Percentiles rank a stretch among this genome's conserved stretches.
phyloP scores from a whole-genome alignment of 176 grass and related monocot genomes.

The Panicum miliaceum region DNA sequence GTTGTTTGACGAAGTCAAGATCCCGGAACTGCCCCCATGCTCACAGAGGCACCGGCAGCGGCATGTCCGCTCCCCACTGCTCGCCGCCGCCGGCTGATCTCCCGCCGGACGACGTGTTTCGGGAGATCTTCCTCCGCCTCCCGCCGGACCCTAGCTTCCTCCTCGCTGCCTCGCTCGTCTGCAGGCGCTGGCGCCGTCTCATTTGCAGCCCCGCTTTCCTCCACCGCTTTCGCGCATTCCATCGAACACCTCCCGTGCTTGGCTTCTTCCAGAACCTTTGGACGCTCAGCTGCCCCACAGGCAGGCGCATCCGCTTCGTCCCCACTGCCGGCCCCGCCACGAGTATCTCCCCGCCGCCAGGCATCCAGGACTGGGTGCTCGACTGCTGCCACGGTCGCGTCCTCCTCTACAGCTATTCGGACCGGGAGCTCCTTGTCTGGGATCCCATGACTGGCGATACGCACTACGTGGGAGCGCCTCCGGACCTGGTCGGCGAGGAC shows the following conservation, averaged over 20 bases:
- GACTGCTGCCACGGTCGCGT: slow-evolving; percentile 12
- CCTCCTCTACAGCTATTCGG: background rate
- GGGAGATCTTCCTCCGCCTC: slow-evolving; percentile 2
- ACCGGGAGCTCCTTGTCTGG: background rate
- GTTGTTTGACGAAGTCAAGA: too few species aligned
- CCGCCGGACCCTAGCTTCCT: background rate
- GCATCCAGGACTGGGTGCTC: background rate
- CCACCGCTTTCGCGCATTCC: background rate
- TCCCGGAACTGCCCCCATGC: too few species aligned
- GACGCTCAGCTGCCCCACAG: too few species aligned
- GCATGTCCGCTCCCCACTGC: background rate
- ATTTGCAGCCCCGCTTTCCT: background rate
- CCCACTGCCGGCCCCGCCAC: background rate
- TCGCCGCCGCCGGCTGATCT: background rate
- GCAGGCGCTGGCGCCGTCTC: background rate
- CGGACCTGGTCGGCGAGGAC: background rate
- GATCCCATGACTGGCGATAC: background rate
- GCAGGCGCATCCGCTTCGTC: background rate
- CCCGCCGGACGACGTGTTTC: background rate
- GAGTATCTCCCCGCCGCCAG: background rate
- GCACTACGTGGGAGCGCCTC: background rate
- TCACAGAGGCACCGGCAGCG: background rate
- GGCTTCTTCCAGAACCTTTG: background rate
- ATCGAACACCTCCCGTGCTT: slow-evolving; percentile 6
- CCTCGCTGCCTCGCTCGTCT: background rate